Evolutionary conservation across 371 early-diverging fungal species (phyloP).

Genomic region (Syncephalastrum contaminatum): DNA sequence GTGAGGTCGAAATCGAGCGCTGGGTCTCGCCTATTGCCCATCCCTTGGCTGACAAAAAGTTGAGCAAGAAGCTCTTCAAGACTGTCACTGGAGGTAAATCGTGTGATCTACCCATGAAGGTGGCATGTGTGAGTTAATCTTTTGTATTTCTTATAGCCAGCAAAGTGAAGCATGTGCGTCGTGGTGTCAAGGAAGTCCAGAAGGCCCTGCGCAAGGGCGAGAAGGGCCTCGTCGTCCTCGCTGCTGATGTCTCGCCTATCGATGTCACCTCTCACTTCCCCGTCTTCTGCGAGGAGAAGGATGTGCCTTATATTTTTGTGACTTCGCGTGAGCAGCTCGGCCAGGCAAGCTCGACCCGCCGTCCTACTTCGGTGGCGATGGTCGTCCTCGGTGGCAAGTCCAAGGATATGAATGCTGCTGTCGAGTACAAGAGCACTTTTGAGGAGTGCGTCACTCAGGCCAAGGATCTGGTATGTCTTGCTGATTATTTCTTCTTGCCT

Average conservation of each 20-base stretch:
- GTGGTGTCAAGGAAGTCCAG: constrained; percentile 97
- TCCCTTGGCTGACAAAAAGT: constrained; percentile 90
- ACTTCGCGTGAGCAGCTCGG: constrained; percentile 94
- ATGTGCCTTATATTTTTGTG: constrained; percentile 90
- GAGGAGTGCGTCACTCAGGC: constrained; percentile 71
- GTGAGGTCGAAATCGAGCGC: constrained; percentile 21
- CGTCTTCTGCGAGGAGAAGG: constrained; percentile 93
- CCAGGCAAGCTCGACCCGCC: constrained; percentile 87
- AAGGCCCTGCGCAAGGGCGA: constrained; percentile 94
- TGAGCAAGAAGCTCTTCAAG: constrained; percentile 89
- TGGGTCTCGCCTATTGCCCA: constrained; percentile 85
- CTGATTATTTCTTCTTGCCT: too few relatives aligned
- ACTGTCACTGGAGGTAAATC: constrained; percentile 87
- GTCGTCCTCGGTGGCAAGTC: constrained; percentile 79
- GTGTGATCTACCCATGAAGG: background rate
- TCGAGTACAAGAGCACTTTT: constrained; percentile 83
- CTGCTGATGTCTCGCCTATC: constrained; percentile 96
- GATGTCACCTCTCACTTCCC: constrained; percentile 98
- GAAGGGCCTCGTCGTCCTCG: constrained; percentile 94
- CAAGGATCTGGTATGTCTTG: constrained; percentile 60
- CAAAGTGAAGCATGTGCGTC: constrained; percentile 87
- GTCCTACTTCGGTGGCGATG: constrained; percentile 93
- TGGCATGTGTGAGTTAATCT: too few relatives aligned
- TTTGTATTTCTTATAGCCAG: constrained; percentile 60
- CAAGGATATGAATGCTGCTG: constrained; percentile 64